Conservation (phyloP, 2,329 filamentous ascomycete genomes). For the Diplodia scrobiculata region DNA sequence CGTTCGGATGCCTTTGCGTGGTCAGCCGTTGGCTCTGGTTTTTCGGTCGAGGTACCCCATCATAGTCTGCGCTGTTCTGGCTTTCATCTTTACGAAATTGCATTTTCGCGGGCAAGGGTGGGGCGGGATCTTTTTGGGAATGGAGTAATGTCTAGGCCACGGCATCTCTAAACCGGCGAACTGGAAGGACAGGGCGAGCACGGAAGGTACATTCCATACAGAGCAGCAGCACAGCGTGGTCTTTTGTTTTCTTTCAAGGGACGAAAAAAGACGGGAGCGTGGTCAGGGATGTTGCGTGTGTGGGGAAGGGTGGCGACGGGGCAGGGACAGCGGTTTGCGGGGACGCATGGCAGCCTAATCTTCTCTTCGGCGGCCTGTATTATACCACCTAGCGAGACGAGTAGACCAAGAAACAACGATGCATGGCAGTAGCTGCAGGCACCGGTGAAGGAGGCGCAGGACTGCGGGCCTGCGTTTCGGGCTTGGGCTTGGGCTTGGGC, state of each 20-base stretch:
- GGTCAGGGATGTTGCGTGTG: slow-evolving; percentile 4
- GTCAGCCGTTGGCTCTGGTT: not conserved
- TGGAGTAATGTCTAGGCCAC: slow-evolving; percentile 25
- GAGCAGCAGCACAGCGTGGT: slow-evolving; percentile 13
- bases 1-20: not conserved
- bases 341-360: slow-evolving; percentile 2
- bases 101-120: slow-evolving; percentile 20
- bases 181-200: slow-evolving; percentile 7
- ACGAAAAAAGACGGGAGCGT: slow-evolving; percentile 1
- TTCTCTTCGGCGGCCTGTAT: slow-evolving; percentile 19
- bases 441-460: slow-evolving; percentile 18
- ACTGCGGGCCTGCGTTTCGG: slow-evolving; percentile 3
- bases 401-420: not conserved
- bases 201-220: slow-evolving; percentile 8
- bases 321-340: not conserved
- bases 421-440: not conserved
- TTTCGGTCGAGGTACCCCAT: not conserved
- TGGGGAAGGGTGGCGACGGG: slow-evolving; percentile 10
- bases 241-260: not conserved
- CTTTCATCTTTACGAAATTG: slow-evolving; percentile 15
- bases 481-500: not conserved
- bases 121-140: slow-evolving; percentile 17
- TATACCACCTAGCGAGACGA: slow-evolving; percentile 10
- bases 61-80: slow-evolving; percentile 1
- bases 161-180: slow-evolving; percentile 15